Evolutionary conservation across 164 flowering plant species (phyloP), one percentile per base, ranked within the genome.

Genomic region (Liquidambar formosana): DNA sequence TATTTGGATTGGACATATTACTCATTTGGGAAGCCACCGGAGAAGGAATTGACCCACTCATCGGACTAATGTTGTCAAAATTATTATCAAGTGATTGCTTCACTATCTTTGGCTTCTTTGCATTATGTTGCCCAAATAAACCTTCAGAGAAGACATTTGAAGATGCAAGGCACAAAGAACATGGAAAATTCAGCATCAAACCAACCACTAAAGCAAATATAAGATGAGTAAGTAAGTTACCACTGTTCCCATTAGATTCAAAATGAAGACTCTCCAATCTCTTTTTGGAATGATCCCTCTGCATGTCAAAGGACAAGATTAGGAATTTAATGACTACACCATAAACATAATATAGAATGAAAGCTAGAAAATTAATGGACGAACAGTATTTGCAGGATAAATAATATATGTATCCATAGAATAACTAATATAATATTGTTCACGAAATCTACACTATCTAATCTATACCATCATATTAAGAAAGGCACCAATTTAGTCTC

Each of bases 21-120:
- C 96, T 92, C 95, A 94, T 86, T 70, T 95, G 99, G 45, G 98
- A 96, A 38, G 93, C 90, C 62, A 76, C 96, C 22, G 97, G 99
- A 60, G 96, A 93, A 79, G 99, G 89, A 72, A 87, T 77, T 52
- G 97, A 82, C 28, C 89, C 92, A 76, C 63, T 71, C 57, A 74
- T 66, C 15, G 86, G 88, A 76, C 76, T 65, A 25, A 74, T 63
- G 65, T 73, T 81, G 65, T 96, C 97, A 75, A 79, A 84, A 63
- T 85, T 77, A 71, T 76, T 79, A 60, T 93, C 99, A 0, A 75
- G 73, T 44, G 84, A 71, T 63, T 88, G 94, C 76, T 88, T 90
- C 75, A 70, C 68, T 65, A 82, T 75, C 90, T 90, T 93, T 45
- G 84, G 94, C 80, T 84, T 92, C 86, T 96, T 96, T 9, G 76